A percentile compares a stretch with the other conserved stretches of the same genome.
These are phyloP conservation scores for Dipodascus geniculatus DNA, from an alignment of 805 yeast species.

Conservation along the genomic window DNA sequence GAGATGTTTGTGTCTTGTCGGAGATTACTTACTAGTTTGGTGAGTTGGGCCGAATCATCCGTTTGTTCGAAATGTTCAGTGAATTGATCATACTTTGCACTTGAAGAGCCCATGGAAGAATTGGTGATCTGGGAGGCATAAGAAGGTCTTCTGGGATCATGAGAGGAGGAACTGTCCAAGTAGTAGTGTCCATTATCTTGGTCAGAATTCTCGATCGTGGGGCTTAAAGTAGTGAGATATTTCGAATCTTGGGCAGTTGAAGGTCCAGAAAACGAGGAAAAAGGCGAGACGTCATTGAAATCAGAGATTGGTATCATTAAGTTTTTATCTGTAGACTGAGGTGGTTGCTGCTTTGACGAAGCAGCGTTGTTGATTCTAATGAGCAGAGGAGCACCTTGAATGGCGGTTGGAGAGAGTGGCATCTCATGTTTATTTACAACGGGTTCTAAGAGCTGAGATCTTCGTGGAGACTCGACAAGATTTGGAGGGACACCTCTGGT, in stretches of 20 bases:
- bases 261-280: not conserved
- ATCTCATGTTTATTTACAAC: not conserved
- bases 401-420: not conserved
- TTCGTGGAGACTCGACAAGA: not conserved
- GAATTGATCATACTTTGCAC: no score
- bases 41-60: no score
- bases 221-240: not conserved
- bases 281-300: not conserved
- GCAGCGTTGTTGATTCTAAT: no score
- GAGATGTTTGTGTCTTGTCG: no score
- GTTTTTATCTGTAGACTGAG: not conserved
- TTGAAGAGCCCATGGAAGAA: conserved; percentile 7
- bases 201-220: no score
- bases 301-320: not conserved
- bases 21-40: no score
- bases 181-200: no score
- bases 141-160: conserved; percentile 8
- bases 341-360: not conserved
- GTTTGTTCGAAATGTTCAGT: no score
- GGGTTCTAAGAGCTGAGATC: not conserved
- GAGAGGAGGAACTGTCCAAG: no score
- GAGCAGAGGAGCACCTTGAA: not conserved
- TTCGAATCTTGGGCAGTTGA: not conserved
- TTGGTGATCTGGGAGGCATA: conserved; percentile 9
- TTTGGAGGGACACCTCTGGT: not conserved